Evolutionary conservation across 1,284 basidiomycete genomes (phyloP).

Genomic region (Boletus semigastroideus): DNA sequence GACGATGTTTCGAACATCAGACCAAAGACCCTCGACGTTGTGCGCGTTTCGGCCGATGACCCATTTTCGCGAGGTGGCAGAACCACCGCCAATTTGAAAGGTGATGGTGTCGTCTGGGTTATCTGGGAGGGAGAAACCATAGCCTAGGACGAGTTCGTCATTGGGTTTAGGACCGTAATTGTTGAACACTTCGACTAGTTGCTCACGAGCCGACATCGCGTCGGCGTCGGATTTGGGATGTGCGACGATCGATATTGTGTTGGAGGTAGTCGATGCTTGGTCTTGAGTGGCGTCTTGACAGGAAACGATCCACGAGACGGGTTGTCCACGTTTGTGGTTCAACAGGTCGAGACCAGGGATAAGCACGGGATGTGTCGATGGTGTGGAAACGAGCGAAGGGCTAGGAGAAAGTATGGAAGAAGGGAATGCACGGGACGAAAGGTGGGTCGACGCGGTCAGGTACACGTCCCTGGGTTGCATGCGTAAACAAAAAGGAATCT

Average conservation of each 20-base stretch:
- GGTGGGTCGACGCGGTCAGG: constrained; percentile 67
- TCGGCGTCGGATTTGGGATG: constrained; percentile 7
- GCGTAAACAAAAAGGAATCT: not conserved
- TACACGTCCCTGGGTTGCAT: constrained; percentile 60
- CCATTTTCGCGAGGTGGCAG: constrained; percentile 45
- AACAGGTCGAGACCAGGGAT: constrained; percentile 83
- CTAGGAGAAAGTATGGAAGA: constrained; percentile 67
- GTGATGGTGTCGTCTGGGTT: constrained; percentile 87
- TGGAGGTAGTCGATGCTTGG: not conserved
- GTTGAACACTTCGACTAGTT: constrained; percentile 70
- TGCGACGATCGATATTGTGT: constrained; percentile 39
- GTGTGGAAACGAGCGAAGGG: constrained; percentile 51
- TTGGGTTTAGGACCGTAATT: constrained; percentile 88
- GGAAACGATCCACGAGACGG: constrained; percentile 77
- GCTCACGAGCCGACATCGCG: constrained; percentile 30
- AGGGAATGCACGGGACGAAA: constrained; percentile 87
- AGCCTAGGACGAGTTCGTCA: constrained; percentile 82
- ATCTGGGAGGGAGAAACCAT: constrained; percentile 75
- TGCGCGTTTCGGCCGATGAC: constrained; percentile 59
- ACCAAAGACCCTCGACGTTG: constrained; percentile 61
- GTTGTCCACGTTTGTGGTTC: constrained; percentile 74
- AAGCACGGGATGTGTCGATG: constrained; percentile 70
- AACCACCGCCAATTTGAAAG: constrained; percentile 69
- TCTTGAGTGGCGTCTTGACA: constrained; percentile 27
- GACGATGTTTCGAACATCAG: constrained; percentile 50